Evolutionary conservation across 176 grass and related monocot species (phyloP).

Genomic region (Secale cereale): DNA sequence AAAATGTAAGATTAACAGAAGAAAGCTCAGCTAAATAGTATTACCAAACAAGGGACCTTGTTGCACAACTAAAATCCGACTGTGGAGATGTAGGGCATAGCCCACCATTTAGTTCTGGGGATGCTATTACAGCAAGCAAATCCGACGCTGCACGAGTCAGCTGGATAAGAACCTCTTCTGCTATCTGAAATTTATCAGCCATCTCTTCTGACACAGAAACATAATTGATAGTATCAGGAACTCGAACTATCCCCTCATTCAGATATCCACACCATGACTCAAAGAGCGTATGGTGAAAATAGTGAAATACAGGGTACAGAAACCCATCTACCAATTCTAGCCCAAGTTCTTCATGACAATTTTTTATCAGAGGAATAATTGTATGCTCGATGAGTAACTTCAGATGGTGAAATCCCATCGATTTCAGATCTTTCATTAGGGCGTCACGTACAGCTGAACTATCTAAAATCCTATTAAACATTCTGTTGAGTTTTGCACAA

Average conservation of each 20-base stretch:
- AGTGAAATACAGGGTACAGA: background rate
- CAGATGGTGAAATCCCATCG: constrained; percentile 13
- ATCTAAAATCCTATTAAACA: background rate
- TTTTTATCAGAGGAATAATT: constrained; percentile 11
- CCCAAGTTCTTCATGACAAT: background rate
- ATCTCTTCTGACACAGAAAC: background rate
- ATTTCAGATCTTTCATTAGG: constrained; percentile 2
- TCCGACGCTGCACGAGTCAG: constrained; percentile 5
- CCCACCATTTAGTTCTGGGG: constrained; percentile 14
- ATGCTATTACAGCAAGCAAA: constrained; percentile 14
- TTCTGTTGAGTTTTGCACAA: background rate
- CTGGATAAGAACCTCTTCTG: too few species aligned
- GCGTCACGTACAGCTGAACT: background rate
- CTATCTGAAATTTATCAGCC: background rate
- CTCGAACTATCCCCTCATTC: background rate
- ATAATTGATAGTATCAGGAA: constrained; percentile 11
- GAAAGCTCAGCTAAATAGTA: background rate
- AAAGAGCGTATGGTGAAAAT: background rate
- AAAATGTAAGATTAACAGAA: background rate
- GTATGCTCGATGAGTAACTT: background rate
- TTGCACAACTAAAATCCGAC: background rate
- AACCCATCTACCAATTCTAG: background rate
- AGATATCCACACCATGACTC: background rate
- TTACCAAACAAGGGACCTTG: constrained; percentile 16
- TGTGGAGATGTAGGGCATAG: too few species aligned